phyloP scores from a whole-genome alignment of 495 filamentous ascomycete species.

The Penicillium manginii region DNA sequence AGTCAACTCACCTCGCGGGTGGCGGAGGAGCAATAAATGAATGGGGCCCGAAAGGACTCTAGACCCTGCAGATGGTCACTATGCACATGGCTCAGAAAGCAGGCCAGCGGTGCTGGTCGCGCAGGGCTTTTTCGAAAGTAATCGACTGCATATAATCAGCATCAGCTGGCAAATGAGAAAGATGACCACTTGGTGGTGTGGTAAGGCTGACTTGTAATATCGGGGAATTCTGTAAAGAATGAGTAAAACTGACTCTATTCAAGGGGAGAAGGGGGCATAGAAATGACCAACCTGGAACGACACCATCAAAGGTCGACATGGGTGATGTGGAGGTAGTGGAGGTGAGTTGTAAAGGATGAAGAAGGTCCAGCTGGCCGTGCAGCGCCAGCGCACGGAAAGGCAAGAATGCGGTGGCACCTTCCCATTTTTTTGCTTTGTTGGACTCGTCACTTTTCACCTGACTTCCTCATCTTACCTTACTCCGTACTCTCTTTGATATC shows the following conservation, averaged over 20 bases:
- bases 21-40: conserved; percentile 87
- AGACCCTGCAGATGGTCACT: conserved; percentile 88
- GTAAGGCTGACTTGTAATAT: conserved; percentile 39
- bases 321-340: not conserved
- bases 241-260: conserved; percentile 1
- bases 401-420: conserved; percentile 18
- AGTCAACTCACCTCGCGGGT: conserved; percentile 66
- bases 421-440: conserved; percentile 4
- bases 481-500: conserved; percentile 6
- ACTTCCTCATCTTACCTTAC: conserved; percentile 14
- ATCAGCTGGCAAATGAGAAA: not conserved
- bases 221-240: conserved; percentile 40
- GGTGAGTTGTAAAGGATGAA: not conserved
- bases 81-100: conserved; percentile 92
- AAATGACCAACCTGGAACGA: conserved; percentile 55
- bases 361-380: conserved; percentile 21
- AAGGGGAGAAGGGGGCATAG: conserved; percentile 6
- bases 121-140: conserved; percentile 71
- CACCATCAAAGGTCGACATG: conserved; percentile 84
- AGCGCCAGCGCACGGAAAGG: conserved; percentile 7
- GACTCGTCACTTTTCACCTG: conserved; percentile 8
- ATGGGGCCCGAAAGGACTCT: conserved; percentile 73
- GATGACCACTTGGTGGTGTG: not conserved
- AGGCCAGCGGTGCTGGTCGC: conserved; percentile 69
- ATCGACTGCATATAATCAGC: conserved; percentile 60